phyloP scores from a whole-genome alignment of 345 rosid species.

The Dipteronia sinensis region DNA sequence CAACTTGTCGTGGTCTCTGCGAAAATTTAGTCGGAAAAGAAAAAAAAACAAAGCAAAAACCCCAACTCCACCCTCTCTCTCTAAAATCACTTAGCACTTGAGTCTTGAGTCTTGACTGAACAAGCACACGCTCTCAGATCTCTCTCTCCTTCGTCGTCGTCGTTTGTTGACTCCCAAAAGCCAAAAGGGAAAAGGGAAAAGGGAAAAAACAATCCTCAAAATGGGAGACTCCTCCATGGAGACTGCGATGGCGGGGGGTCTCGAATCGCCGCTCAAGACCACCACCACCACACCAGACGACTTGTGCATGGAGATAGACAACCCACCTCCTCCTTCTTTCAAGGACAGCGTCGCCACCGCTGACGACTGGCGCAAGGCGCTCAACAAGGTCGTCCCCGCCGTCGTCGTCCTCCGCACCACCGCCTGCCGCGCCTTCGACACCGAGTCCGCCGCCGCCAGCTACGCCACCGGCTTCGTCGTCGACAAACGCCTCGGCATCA shows the following conservation, averaged over 20 bases:
- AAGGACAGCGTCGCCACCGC: slow-evolving; percentile 62
- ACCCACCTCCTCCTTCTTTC: slow-evolving; percentile 28
- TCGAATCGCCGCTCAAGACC: slow-evolving; percentile 32
- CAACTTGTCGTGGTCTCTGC: no score
- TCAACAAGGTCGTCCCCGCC: slow-evolving; percentile 78
- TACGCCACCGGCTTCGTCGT: slow-evolving; percentile 91
- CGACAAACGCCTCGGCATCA: slow-evolving; percentile 87
- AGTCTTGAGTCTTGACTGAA: no score
- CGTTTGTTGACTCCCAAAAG: no score
- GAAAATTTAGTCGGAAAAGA: no score
- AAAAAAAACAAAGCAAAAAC: no score
- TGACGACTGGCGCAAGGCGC: slow-evolving; percentile 87
- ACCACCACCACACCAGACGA: slow-evolving; percentile 51
- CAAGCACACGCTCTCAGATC: no score
- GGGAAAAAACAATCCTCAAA: slow-evolving; percentile 12
- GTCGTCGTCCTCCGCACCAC: slow-evolving; percentile 87
- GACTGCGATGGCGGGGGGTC: slow-evolving; percentile 36
- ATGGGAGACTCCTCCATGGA: slow-evolving; percentile 57
- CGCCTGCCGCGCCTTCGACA: slow-evolving; percentile 89
- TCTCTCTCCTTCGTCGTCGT: no score
- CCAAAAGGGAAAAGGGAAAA: background rate
- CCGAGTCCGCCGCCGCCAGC: slow-evolving; percentile 75
- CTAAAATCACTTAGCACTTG: no score
- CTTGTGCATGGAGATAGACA: slow-evolving; percentile 65
- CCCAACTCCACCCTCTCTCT: no score